These are phyloP conservation scores for Pseudocercospora crystallina DNA, from an alignment of 2,329 filamentous ascomycete genomes.

Conservation along the genomic window DNA sequence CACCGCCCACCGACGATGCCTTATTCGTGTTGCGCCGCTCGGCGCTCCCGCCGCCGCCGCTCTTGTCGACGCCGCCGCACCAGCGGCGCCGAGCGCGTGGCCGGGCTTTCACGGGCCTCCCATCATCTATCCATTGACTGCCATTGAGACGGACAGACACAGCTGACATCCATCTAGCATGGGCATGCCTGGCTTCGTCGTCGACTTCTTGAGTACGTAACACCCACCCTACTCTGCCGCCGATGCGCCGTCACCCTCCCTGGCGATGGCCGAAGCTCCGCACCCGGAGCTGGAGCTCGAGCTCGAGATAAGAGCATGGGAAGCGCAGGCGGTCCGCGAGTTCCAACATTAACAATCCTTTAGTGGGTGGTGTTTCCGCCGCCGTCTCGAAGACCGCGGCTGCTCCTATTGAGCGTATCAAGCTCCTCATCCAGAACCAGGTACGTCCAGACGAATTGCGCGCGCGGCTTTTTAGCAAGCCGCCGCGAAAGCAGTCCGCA, in stretches of 20 bases:
- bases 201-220: slow-evolving; percentile 97
- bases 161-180: slow-evolving; percentile 13
- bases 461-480: not conserved
- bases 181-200: slow-evolving; percentile 70
- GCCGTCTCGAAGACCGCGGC: slow-evolving; percentile 99
- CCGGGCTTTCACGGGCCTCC: too few species aligned
- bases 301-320: slow-evolving; percentile 34
- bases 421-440: slow-evolving; percentile 99
- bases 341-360: too few species aligned
- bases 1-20: too few species aligned
- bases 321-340: not conserved
- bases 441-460: slow-evolving; percentile 56
- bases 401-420: slow-evolving; percentile 99
- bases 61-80: too few species aligned
- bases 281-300: slow-evolving; percentile 11
- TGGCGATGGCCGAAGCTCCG: slow-evolving; percentile 16
- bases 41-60: too few species aligned
- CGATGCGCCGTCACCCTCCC: slow-evolving; percentile 7
- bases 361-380: slow-evolving; percentile 99
- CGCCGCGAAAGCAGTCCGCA: not conserved
- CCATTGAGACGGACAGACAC: too few species aligned
- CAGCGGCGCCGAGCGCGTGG: too few species aligned
- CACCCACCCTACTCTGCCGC: slow-evolving; percentile 2
- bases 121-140: too few species aligned
- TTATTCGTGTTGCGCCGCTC: too few species aligned